A percentile compares a stretch with the other conserved stretches of the same genome.
Evolutionary conservation across 257 asterid species (phyloP).

Genomic region (Rubia yunnanensis): DNA sequence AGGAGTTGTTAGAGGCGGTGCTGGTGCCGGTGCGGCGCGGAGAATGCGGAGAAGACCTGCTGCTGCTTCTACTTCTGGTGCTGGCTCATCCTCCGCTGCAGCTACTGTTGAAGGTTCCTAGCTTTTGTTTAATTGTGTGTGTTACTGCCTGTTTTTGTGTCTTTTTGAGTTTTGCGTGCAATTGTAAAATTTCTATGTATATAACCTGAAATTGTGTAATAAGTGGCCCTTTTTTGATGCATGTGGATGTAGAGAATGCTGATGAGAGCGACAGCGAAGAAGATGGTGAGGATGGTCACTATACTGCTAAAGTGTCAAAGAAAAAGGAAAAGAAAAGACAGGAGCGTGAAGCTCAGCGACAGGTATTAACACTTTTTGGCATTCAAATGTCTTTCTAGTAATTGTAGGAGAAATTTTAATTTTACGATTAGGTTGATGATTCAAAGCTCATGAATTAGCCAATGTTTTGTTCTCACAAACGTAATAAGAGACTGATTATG

Average conservation of each 20-base stretch:
- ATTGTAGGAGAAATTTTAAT: neutral
- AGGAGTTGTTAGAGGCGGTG: slow-evolving; percentile 60
- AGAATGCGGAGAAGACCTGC: slow-evolving; percentile 79
- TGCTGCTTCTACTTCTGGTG: slow-evolving; percentile 46
- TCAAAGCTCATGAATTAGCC: neutral
- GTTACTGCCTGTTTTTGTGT: neutral
- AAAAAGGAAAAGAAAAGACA: slow-evolving; percentile 85
- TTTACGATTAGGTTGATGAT: neutral
- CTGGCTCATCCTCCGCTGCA: slow-evolving; percentile 71
- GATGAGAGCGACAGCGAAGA: slow-evolving; percentile 90
- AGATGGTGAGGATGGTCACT: slow-evolving; percentile 52
- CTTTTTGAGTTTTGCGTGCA: neutral
- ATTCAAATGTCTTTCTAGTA: neutral
- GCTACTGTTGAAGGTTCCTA: slow-evolving; percentile 54
- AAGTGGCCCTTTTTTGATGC: neutral
- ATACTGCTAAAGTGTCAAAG: slow-evolving; percentile 52
- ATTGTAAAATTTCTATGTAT: too few species aligned
- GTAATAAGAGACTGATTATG: slow-evolving; percentile 17
- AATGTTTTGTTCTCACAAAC: neutral
- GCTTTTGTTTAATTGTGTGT: neutral
- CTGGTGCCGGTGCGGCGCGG: slow-evolving; percentile 50
- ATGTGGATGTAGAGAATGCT: slow-evolving; percentile 34
- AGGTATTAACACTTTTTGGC: slow-evolving; percentile 28
- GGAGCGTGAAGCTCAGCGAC: slow-evolving; percentile 92
- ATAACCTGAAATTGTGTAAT: neutral